Conservation (phyloP, 2,329 filamentous ascomycete species). For the Colletotrichum abscissum region DNA sequence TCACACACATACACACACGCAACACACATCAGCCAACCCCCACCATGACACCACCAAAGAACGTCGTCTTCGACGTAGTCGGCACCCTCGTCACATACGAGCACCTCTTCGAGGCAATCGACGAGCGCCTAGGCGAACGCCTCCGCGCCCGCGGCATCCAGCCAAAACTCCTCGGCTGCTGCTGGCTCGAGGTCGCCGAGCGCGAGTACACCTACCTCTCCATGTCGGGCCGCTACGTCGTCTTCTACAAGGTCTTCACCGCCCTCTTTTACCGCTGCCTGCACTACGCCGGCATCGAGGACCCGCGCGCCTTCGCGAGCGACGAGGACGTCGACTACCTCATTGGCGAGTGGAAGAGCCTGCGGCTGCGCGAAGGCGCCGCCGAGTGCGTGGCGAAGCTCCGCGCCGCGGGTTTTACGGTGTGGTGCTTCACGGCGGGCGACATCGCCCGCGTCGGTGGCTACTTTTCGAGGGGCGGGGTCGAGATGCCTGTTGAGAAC, state of each 20-base stretch:
- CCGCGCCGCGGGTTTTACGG: constrained; percentile 57
- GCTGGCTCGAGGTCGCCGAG: constrained; percentile 60
- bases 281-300: constrained; percentile 53
- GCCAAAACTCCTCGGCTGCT: constrained; percentile 56
- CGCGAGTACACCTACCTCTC: constrained; percentile 62
- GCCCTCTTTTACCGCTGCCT: constrained; percentile 61
- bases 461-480: constrained; percentile 60
- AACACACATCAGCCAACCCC: not conserved
- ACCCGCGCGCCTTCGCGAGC: constrained; percentile 53
- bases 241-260: constrained; percentile 55
- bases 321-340: constrained; percentile 55
- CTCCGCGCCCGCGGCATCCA: constrained; percentile 52
- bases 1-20: too few species aligned
- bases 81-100: constrained; percentile 61
- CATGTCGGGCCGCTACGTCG: constrained; percentile 54
- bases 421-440: constrained; percentile 66
- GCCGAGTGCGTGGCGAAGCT: constrained; percentile 56
- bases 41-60: constrained; percentile 43
- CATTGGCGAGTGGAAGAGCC: constrained; percentile 49
- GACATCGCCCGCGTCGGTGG: constrained; percentile 60
- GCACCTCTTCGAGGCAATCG: constrained; percentile 53
- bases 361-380: constrained; percentile 51
- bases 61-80: constrained; percentile 64
- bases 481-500: constrained; percentile 62
- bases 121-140: constrained; percentile 52